Percentiles rank a stretch among this genome's conserved stretches.
Evolutionary conservation across 257 asterid species (phyloP).

Genomic region (Scutellaria galericulata): DNA sequence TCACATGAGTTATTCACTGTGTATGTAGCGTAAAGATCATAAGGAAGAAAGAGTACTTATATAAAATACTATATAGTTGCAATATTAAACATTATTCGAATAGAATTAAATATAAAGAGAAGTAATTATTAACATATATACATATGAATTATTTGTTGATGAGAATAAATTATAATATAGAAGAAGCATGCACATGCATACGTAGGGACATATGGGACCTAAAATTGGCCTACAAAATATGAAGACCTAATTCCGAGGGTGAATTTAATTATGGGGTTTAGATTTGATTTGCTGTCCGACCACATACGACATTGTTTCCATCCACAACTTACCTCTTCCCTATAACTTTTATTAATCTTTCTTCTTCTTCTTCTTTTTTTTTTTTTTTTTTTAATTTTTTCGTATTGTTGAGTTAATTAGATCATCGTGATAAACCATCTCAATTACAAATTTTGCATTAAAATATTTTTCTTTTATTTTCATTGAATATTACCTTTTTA

Average conservation of each 20-base stretch:
- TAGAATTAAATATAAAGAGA: neutral
- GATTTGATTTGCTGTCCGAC: slow-evolving; percentile 55
- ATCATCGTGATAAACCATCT: too few relatives aligned
- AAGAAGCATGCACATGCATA: slow-evolving; percentile 47
- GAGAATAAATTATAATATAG: neutral
- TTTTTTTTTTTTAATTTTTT: too few relatives aligned
- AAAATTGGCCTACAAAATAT: slow-evolving; percentile 31
- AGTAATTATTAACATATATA: neutral
- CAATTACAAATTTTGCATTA: too few relatives aligned
- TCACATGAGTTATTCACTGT: too few relatives aligned
- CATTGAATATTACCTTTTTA: too few relatives aligned
- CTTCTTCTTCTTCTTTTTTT: too few relatives aligned
- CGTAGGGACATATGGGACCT: slow-evolving; percentile 46
- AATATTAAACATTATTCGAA: neutral
- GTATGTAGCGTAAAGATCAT: too few relatives aligned
- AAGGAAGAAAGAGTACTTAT: too few relatives aligned
- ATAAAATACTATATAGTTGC: too few relatives aligned
- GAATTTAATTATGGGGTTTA: slow-evolving; percentile 21
- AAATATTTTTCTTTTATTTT: too few relatives aligned
- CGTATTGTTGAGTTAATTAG: too few relatives aligned
- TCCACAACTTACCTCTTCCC: slow-evolving; percentile 51
- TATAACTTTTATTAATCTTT: neutral
- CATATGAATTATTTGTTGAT: neutral
- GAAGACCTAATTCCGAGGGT: slow-evolving; percentile 36
- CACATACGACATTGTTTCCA: slow-evolving; percentile 63